Base-by-base conservation (phyloP, 73 alveolate genomes). In the Paramecium pentaurelia region DNA sequence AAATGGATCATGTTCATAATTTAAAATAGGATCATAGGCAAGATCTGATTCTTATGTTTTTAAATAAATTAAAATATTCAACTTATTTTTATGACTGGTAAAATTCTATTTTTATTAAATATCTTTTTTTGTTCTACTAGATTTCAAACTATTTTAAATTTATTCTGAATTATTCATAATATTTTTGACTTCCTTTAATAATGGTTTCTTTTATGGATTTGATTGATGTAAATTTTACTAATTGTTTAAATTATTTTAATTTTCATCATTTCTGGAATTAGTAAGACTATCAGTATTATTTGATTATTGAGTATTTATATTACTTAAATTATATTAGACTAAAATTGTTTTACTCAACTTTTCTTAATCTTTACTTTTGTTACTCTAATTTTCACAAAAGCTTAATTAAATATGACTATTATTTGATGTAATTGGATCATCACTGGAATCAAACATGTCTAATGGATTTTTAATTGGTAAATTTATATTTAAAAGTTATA, bases 1-100 rank as follows among this genome's bases (percentile, higher is more conserved):
- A 77, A 20, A 30, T 34, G 89, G 89, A 77, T 77, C 89, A 20
- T 77, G n/a, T 5, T 60, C 77, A 60, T 60, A 60, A 77, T 77
- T 77, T 40, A 77, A 22, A 20, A 77, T 77, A 16, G 89, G 89
- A 44, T 77, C 89, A 77, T 77, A 77, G 12, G 30, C 40, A n/a
- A 27, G 38, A 3, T 77, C 25, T 4, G 89, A 38, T n/a, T 36
- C 71, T 77, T 77, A 9, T 16, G 32, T 27, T 77, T 77, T 34
- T 30, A 77, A 42, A 22, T 27, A 77, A 27, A 77, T 18, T 18
- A 60, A 27, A 30, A 60, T 60, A 20, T 60, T 30, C 9, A 60
- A 60, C 20, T 60, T 60, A 20, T 8, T 60, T 60, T 60, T 30
- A 60, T 1, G 5, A 2, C 6, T 60, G 40, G 0, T 7, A 30